Evolutionary conservation across 1,139 yeast genomes (phyloP), one percentile per base, ranked within the genome.

Genomic region (Yamadazyma songkhlaensis): DNA sequence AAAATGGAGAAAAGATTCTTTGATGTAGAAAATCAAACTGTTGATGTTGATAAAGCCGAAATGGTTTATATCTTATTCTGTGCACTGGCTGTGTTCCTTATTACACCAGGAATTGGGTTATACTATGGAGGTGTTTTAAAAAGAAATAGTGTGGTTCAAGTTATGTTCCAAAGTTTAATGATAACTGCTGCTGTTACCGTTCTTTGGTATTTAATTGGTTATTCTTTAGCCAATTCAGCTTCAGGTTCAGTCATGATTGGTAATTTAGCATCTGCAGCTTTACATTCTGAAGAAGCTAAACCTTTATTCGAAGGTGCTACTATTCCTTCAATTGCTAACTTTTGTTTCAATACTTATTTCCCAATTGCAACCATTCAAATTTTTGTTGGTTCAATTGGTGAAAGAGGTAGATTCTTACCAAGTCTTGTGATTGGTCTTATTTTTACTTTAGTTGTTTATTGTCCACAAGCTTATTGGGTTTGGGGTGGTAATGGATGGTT

Each of bases 181-280:
- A 88, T 94, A 9, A 79, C 81, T 10, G 78, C 90, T 46, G 65
- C 87, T 21, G 78, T 89, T 8, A 67, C 84, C 1, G 85, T 89
- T 72, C 94, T 90, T 56, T 90, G 97, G 97, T 90, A 87, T 62
- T 88, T 88, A 68, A 85, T 96, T 95, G 97, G 97, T 38, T 90
- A 85, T 61, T 84, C 97, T 5, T 73, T 92, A 42, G 81, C 87
- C 17, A 88, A 86, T 59, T 81, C 95, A 30, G 85, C 83, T 55
- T 80, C 85, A n/a, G 68, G 72, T 29, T 81, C 89, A 13, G 69
- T 65, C 4, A 82, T 89, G 61, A 70, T 88, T 49, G 97, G 98
- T 38, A 76, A 86, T 49, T 64, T 92, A 57, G 73, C 76, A 54
- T 81, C 84, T 64, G 88, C 90, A 56, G 84, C 88, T 45, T 74